phyloP scores from a whole-genome alignment of 139 green algal genomes.

The Micromonas pusilla region DNA sequence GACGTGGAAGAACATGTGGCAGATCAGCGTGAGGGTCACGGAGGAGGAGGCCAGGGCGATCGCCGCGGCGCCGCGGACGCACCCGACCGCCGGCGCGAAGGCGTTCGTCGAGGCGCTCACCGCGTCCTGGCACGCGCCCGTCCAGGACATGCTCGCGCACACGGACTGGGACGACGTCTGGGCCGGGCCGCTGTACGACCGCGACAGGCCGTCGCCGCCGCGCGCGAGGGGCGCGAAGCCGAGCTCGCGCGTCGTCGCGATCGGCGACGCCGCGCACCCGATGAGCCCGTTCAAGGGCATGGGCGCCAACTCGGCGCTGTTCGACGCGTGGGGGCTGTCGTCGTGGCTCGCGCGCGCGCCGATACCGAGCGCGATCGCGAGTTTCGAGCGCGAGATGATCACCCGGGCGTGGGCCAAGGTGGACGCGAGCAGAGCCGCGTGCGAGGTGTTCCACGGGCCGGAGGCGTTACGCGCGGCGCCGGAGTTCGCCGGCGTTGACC shows the following conservation, averaged over 20 bases:
- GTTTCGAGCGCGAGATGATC: slow-evolving; percentile 23
- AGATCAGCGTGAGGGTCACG: slow-evolving; percentile 1
- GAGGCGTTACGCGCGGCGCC: not conserved
- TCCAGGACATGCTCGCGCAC: slow-evolving; percentile 1
- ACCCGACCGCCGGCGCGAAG: not conserved
- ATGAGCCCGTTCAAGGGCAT: slow-evolving; percentile 29
- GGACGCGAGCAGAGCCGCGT: not conserved
- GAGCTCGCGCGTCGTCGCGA: not conserved
- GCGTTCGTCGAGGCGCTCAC: not conserved
- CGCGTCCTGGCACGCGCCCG: not conserved
- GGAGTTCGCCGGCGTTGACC: slow-evolving; percentile 7
- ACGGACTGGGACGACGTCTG: not conserved
- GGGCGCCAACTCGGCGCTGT: slow-evolving; percentile 23
- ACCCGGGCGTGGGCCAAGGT: slow-evolving; percentile 6
- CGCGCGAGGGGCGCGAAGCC: not conserved
- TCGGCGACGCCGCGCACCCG: slow-evolving; percentile 27
- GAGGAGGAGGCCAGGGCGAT: not conserved
- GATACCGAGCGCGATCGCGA: slow-evolving; percentile 5
- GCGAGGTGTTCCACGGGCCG: slow-evolving; percentile 19
- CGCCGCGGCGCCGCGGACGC: no score
- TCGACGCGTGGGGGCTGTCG: slow-evolving; percentile 17
- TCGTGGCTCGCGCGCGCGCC: slow-evolving; percentile 15
- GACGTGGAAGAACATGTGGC: no score
- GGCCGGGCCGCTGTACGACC: slow-evolving; percentile 17
- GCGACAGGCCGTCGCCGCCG: slow-evolving; percentile 3